Evolutionary conservation across 2,329 filamentous ascomycete genomes (phyloP).

Genomic region (Paraconiothyrium brasiliense): DNA sequence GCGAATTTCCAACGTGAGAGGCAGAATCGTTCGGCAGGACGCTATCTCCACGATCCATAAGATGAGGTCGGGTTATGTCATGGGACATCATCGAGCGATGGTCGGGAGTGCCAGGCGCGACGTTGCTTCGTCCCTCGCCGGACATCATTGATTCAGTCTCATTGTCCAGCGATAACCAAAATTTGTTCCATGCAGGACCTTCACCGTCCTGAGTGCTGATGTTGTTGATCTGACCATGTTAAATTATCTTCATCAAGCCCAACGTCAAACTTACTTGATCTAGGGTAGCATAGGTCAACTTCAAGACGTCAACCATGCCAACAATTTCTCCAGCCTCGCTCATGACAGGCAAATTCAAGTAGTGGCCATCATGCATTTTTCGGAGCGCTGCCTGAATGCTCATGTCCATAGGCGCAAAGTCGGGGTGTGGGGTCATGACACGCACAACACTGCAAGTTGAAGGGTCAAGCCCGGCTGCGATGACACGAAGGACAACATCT

Average conservation of each 20-base stretch:
- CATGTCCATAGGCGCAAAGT: slow-evolving; percentile 99
- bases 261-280: slow-evolving; percentile 74
- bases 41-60: slow-evolving; percentile 77
- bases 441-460: slow-evolving; percentile 95
- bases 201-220: slow-evolving; percentile 90
- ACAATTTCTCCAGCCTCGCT: slow-evolving; percentile 97
- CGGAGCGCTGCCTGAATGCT: slow-evolving; percentile 96
- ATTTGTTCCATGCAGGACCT: slow-evolving; percentile 99
- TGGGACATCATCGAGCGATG: slow-evolving; percentile 84
- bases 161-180: slow-evolving; percentile 95
- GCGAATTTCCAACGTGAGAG: slow-evolving; percentile 85
- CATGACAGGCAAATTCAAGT: slow-evolving; percentile 98
- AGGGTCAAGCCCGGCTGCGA: slow-evolving; percentile 94
- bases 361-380: slow-evolving; percentile 99
- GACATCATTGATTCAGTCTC: slow-evolving; percentile 97
- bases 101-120: slow-evolving; percentile 67
- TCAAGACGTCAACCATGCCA: slow-evolving; percentile 98
- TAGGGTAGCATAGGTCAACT: slow-evolving; percentile 95
- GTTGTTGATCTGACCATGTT: slow-evolving; percentile 73
- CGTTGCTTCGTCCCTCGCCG: slow-evolving; percentile 82
- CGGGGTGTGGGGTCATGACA: slow-evolving; percentile 98
- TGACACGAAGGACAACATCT: slow-evolving; percentile 96
- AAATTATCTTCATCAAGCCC: slow-evolving; percentile 20
- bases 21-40: slow-evolving; percentile 94
- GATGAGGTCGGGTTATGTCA: slow-evolving; percentile 68